Base-by-base conservation (phyloP, 2,329 filamentous ascomycete genomes). In the Clonostachys byssicola region DNA sequence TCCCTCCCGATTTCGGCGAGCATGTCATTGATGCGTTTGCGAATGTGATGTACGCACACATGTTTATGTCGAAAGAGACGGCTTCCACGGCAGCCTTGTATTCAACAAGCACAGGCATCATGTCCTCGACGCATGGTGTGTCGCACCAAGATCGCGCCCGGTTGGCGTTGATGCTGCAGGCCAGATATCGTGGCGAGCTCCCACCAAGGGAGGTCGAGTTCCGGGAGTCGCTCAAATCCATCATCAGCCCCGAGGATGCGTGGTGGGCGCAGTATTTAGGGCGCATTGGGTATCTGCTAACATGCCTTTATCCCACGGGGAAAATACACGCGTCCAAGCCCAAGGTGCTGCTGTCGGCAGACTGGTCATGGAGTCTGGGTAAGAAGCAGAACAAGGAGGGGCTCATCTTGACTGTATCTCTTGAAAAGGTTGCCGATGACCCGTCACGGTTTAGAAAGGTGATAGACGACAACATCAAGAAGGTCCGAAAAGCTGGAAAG, bases 231-330 rank as follows among this genome's bases (percentile, higher is more conserved):
- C 67, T 88, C 34, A 65, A 74, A 38, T 64, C 67, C 35, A 68
- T 86, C 5, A 61, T 85, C 4, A 77, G 76, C 0, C 61, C 68
- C 0, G 73, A 76, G 52, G 71, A 77, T 48, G 68, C 75, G 12
- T 88, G 84, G 83, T 88, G 83, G 84, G 75, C 78, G 46, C 73
- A 71, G 45, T 88, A 85, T 56, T 56, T 86, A 1, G 85, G 85
- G 1, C 72, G 74, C 14, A 71, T 87, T 2, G 82, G 79, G 4
- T 69, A 68, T 6, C 59, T 87, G 10, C 65, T 86, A 33, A 78
- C 76, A 0, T 70, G 66, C 10, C 67, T 87, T 9, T 86, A 84
- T 62, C 85, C 85, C 1, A 75, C 80, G 2, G 84, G 85, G 2
- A 61, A 71, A 2, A 59, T 77, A 4, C 55, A 65, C 45, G 51